Base-by-base conservation (phyloP, 2,329 filamentous ascomycete genomes). In the Bipolaris cookei region DNA sequence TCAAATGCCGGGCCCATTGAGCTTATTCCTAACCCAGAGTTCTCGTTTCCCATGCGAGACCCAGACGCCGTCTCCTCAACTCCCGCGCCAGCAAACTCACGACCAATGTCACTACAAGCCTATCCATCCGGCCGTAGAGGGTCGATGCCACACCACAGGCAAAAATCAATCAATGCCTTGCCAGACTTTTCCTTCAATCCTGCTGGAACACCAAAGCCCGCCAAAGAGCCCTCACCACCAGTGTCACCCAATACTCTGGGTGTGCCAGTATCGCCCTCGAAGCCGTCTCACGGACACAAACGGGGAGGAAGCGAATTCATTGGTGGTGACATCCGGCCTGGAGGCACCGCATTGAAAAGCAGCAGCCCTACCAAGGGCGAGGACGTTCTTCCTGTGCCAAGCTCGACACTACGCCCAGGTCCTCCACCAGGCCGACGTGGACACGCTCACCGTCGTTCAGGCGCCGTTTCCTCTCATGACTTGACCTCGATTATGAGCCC, bases 251-350 rank as follows among this genome's bases (percentile, higher is more conserved):
- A 70, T n/a, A 62, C 70, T 3, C 59, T 71, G 10, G 76, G 77
- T 4, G 68, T 70, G 11, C 76, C 77, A 2, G 67, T 71, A 13
- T 78, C 79, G 25, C 82, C 87, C 16, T 80, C 83, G 18, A 82
- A 86, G 58, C 79, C 84, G 21, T 78, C 79, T 30, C 87, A 88
- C 20, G 73, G 73, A 51, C 90, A 92, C 71, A 84, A 88, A 67
- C 86, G 93, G 68, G 90, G 90, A 51, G 90, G 88, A 25, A 97
- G 92, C 73, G 92, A 97, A 73, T 92, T 96, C 69, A 90, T 96
- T 44, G 91, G 91, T 35, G 90, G 90, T 6, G 89, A 89, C 66
- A 78, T 78, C 41, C 78, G 80, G 67, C 63, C 76, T 67, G 79
- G 81, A 68, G 70, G 77, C 78, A 84, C 64, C 80, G 86, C 66